Evolutionary conservation across 495 filamentous ascomycete species (phyloP), one percentile per base, ranked within the genome.

Genomic region (Extremus antarcticus): DNA sequence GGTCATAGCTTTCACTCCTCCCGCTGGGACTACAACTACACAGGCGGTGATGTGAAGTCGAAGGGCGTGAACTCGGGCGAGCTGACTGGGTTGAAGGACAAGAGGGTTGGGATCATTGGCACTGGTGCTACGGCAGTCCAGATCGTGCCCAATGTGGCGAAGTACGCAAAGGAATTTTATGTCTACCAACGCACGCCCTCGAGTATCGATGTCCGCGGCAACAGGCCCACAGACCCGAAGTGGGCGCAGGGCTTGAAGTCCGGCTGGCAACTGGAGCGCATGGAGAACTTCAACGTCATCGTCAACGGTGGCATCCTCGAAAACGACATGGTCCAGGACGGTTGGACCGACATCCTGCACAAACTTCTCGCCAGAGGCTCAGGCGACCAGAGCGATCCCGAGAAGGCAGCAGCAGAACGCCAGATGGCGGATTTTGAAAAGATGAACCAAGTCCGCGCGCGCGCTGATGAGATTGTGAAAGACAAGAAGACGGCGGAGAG

Each of bases 111-210:
- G 0, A 70, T 78, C 51, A 63, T 81, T 17, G 78, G 78, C 10
- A 80, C 78, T 1, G 78, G 78, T 9, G 77, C 76, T 1, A 79
- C 78, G 0, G 75, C 76, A 2, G 67, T 80, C 16, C 76, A 81
- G 57, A 68, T 67, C 0, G 65, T 80, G 0, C 78, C 78, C 0
- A 53, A 64, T 20, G 62, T 78, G 0, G 77, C 75, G n/a, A 68
- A 71, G 50, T 75, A 65, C 35, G 73, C 73, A 0, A 73, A 78
- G 55, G 70, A 80, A 40, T 47, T 81, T 2, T 78, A 75, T 51
- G 74, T 81, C 23, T 72, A 79, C 57, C 78, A 81, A 54, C 76
- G 77, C 11, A 81, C 78, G 19, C 76, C 78, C 20, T 70, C 79
- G 0, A 51, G 71, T 0, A 74, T 83, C 3, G 72, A 70, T 50